These are phyloP conservation scores for Leptographium galeiforme DNA, from an alignment of 2,329 filamentous ascomycete genomes.

Conservation along the genomic window DNA sequence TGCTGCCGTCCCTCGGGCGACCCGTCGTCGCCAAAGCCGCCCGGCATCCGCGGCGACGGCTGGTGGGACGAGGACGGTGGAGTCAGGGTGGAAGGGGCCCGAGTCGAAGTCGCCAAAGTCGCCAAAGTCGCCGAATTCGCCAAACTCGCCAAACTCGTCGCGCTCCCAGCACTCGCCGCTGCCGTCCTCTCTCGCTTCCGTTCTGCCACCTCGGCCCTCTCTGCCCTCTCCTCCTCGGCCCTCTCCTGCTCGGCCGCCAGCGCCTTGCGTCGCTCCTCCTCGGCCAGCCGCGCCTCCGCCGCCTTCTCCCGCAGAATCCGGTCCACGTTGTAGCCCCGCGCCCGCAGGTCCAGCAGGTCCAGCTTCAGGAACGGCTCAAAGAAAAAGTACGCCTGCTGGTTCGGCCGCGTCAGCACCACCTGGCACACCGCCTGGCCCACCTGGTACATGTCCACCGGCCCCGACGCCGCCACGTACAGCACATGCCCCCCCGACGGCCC, in stretches of 20 bases:
- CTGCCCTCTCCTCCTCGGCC: slow-evolving; percentile 44
- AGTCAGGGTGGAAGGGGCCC: too few relatives aligned
- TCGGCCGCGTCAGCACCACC: slow-evolving; percentile 66
- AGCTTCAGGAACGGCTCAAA: slow-evolving; percentile 84
- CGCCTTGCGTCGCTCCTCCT: slow-evolving; percentile 64
- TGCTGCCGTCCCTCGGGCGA: slow-evolving; percentile 31
- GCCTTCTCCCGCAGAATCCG: slow-evolving; percentile 81
- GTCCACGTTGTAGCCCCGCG: slow-evolving; percentile 91
- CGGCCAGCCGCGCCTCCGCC: slow-evolving; percentile 74
- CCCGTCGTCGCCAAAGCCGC: slow-evolving; percentile 48
- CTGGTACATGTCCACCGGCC: slow-evolving; percentile 69
- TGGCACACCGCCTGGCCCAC: slow-evolving; percentile 78
- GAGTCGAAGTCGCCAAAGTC: too few relatives aligned
- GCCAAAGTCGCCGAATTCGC: too few relatives aligned
- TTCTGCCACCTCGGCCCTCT: slow-evolving; percentile 25
- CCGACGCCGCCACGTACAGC: slow-evolving; percentile 60
- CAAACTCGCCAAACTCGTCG: too few relatives aligned
- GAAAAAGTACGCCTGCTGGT: slow-evolving; percentile 78
- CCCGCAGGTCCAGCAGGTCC: slow-evolving; percentile 66
- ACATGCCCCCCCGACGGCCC: slow-evolving; percentile 34
- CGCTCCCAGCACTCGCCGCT: slow-evolving; percentile 12
- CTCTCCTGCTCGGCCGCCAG: slow-evolving; percentile 58
- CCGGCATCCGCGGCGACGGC: slow-evolving; percentile 49
- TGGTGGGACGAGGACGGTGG: background rate
- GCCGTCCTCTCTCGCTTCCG: slow-evolving; percentile 26